phyloP scores from a whole-genome alignment of 352 stramenopile species.

The Globisporangium yorkense region DNA sequence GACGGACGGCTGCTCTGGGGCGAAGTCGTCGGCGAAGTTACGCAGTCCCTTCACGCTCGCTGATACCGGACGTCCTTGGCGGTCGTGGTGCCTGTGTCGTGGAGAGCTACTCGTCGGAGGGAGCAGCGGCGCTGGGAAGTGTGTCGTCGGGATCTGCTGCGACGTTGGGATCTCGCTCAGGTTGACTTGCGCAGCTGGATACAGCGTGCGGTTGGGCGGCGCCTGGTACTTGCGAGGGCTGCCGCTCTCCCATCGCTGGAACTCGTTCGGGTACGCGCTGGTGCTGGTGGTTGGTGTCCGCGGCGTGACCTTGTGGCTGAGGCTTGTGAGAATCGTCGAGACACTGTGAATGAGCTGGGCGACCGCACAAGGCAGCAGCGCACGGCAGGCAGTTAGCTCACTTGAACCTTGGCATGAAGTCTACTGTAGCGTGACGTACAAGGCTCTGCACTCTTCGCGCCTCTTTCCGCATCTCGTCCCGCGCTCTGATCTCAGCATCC shows the following conservation, averaged over 20 bases:
- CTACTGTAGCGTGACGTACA: conserved; percentile 15
- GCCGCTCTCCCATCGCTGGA: conserved; percentile 2
- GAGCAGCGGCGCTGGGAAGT: conserved; percentile 17
- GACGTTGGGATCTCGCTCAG: conserved; percentile 41
- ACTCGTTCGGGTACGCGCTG: conserved; percentile 8
- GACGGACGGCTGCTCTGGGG: background rate
- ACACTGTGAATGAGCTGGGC: conserved; percentile 49
- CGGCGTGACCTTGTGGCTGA: conserved; percentile 30
- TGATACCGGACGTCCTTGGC: conserved; percentile 1
- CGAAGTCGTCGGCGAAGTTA: background rate
- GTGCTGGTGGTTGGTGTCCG: conserved; percentile 6
- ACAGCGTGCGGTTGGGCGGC: conserved; percentile 27
- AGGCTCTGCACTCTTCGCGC: conserved; percentile 30
- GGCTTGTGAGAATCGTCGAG: conserved; percentile 38
- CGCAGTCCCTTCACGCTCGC: background rate
- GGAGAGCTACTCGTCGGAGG: no score
- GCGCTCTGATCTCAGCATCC: conserved; percentile 19
- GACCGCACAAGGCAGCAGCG: background rate
- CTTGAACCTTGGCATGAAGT: background rate
- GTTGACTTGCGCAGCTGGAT: conserved; percentile 42
- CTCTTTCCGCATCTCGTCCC: conserved; percentile 23
- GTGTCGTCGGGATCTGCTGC: conserved; percentile 48
- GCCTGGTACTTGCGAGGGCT: conserved; percentile 22
- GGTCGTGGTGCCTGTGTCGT: no score
- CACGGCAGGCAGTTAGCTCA: background rate